A percentile compares a stretch with the other conserved stretches of the same genome.
Conservation (phyloP, 2,329 filamentous ascomycete species). For the Acephala macrosclerotiorum region DNA sequence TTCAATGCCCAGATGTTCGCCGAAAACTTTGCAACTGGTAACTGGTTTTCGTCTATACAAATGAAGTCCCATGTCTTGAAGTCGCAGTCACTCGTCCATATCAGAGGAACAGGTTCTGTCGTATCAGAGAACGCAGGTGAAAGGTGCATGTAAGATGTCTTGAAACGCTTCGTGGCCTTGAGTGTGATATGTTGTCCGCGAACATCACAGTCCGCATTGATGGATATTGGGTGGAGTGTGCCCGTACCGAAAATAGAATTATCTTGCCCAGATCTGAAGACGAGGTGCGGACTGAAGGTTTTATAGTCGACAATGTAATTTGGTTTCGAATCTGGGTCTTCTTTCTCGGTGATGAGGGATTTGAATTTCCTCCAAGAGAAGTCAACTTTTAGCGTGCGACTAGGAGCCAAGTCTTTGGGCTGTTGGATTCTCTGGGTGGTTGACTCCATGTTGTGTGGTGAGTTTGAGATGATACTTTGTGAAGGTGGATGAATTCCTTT, state of each 20-base stretch:
- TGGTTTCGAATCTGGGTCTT: constrained; percentile 15
- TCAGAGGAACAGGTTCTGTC: constrained; percentile 23
- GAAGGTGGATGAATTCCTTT: background rate
- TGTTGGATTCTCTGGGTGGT: background rate
- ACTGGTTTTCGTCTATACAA: constrained; percentile 25
- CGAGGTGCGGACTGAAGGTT: constrained; percentile 17
- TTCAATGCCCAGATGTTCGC: constrained; percentile 26
- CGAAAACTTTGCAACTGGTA: constrained; percentile 27
- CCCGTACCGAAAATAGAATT: constrained; percentile 23
- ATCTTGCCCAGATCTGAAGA: constrained; percentile 21
- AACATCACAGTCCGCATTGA: constrained; percentile 27
- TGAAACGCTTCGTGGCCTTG: constrained; percentile 28
- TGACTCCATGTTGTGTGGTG: background rate
- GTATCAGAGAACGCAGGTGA: constrained; percentile 23
- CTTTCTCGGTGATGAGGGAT: constrained; percentile 20
- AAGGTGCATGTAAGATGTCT: constrained; percentile 29
- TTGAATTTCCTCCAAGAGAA: constrained; percentile 34
- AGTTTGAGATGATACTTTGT: background rate
- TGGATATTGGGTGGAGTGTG: constrained; percentile 25
- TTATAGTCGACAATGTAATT: constrained; percentile 31
- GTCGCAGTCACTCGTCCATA: constrained; percentile 15
- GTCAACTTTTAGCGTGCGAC: constrained; percentile 23
- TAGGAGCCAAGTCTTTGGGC: background rate
- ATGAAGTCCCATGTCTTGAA: constrained; percentile 34
- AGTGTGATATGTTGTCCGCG: constrained; percentile 22